Percentiles rank a stretch among this genome's conserved stretches.
These are phyloP conservation scores for Endocalyx cinctus DNA, from an alignment of 2,329 filamentous ascomycete species.

Conservation along the genomic window DNA sequence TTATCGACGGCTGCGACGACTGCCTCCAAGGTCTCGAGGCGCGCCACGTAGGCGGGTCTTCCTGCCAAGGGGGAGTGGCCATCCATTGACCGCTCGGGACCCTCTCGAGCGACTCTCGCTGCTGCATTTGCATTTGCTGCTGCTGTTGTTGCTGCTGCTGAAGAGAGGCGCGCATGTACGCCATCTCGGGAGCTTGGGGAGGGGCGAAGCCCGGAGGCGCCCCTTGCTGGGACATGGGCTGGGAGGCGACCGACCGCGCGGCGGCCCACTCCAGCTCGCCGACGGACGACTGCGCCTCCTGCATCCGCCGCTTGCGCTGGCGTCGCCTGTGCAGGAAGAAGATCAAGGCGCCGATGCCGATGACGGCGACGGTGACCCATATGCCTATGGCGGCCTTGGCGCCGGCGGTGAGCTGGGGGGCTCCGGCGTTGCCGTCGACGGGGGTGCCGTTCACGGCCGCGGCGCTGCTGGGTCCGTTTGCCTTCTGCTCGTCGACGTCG, in stretches of 20 bases:
- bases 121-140: no score
- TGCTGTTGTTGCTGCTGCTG: no score
- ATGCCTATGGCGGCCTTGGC: constrained; percentile 18
- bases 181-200: constrained; percentile 9
- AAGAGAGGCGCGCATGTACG: constrained; percentile 5
- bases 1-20: constrained; percentile 11
- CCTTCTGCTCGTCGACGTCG: neutral
- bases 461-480: neutral
- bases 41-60: constrained; percentile 15
- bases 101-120: no score
- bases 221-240: constrained; percentile 11
- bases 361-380: constrained; percentile 14
- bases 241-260: constrained; percentile 4
- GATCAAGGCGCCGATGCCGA: constrained; percentile 8
- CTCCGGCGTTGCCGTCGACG: constrained; percentile 6
- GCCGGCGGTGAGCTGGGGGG: constrained; percentile 10
- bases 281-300: constrained; percentile 8
- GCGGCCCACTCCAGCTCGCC: constrained; percentile 12
- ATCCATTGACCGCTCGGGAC: constrained; percentile 16
- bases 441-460: constrained; percentile 4
- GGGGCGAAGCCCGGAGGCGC: constrained; percentile 1
- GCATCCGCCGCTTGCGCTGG: constrained; percentile 4
- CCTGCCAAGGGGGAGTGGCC: constrained; percentile 18
- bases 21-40: constrained; percentile 17
- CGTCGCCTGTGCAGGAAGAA: constrained; percentile 14